phyloP scores from a whole-genome alignment of 768 basidiomycete genomes.

The Strobilomyces echinocephalus region DNA sequence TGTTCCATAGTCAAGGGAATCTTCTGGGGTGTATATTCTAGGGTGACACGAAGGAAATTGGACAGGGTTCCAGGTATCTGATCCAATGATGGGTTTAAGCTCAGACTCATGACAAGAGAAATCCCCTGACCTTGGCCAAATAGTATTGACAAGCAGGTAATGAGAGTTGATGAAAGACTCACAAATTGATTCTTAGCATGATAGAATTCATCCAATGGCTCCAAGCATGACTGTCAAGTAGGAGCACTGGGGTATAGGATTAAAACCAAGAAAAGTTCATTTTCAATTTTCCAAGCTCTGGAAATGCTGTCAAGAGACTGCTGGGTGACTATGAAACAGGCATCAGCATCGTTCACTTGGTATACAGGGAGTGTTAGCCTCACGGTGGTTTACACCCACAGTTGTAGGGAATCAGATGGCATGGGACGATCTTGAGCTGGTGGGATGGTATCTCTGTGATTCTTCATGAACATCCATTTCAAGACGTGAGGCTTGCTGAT shows the following conservation, averaged over 20 bases:
- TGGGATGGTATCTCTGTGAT: background rate
- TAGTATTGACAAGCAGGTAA: background rate
- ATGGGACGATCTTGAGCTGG: background rate
- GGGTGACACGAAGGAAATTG: background rate
- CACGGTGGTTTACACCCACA: constrained; percentile 29
- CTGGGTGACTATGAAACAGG: constrained; percentile 16
- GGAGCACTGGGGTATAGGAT: constrained; percentile 24
- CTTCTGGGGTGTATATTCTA: background rate
- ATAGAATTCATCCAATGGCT: constrained; percentile 18
- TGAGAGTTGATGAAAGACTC: constrained; percentile 3
- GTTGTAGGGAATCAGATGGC: constrained; percentile 2
- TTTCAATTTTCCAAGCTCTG: constrained; percentile 19
- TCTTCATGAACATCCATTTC: constrained; percentile 20
- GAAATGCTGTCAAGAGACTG: constrained; percentile 20
- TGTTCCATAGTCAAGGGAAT: background rate
- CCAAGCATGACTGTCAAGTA: constrained; percentile 11
- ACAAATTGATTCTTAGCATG: constrained; percentile 22
- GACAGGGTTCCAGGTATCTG: background rate
- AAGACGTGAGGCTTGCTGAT: background rate
- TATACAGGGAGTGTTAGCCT: constrained; percentile 4
- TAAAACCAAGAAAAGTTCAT: constrained; percentile 24
- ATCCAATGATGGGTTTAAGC: constrained; percentile 9
- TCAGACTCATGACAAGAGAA: constrained; percentile 20
- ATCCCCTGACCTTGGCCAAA: constrained; percentile 19
- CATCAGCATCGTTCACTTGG: background rate